Evolutionary conservation across 2,329 filamentous ascomycete genomes (phyloP).

Genomic region (Nemania sp.): DNA sequence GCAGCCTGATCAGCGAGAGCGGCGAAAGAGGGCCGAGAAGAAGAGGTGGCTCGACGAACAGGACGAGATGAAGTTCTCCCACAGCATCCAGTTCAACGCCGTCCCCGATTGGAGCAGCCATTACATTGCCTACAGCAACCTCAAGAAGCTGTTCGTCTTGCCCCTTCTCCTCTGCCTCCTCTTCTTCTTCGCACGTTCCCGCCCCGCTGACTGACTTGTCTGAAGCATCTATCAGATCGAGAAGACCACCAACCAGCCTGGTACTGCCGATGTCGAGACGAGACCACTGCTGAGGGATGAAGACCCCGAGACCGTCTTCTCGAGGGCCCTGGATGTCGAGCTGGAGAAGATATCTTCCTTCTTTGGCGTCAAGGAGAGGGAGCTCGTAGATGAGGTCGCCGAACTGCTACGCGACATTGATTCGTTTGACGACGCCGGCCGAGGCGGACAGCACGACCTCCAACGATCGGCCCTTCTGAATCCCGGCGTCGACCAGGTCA

Average conservation of each 20-base stretch:
- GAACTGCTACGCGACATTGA: constrained; percentile 76
- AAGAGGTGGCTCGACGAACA: constrained; percentile 70
- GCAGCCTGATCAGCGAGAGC: constrained; percentile 41
- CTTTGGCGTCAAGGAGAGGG: constrained; percentile 85
- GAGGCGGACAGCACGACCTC: constrained; percentile 45
- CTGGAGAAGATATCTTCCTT: constrained; percentile 94
- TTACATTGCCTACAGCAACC: constrained; percentile 97
- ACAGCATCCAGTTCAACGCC: constrained; percentile 98
- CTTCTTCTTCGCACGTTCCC: not conserved
- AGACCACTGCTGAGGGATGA: constrained; percentile 76
- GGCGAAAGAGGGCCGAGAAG: constrained; percentile 62
- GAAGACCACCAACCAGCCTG: constrained; percentile 73
- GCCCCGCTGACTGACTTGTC: not conserved
- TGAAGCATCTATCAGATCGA: constrained; percentile 91
- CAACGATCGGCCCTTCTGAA: constrained; percentile 34
- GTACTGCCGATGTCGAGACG: constrained; percentile 74
- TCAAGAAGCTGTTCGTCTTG: constrained; percentile 89
- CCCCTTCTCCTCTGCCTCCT: not conserved
- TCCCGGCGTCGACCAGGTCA: constrained; percentile 43
- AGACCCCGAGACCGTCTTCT: constrained; percentile 82
- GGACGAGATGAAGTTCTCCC: constrained; percentile 99
- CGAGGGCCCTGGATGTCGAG: constrained; percentile 80
- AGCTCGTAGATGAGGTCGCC: constrained; percentile 81
- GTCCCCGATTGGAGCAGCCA: constrained; percentile 99
- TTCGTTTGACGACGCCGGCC: constrained; percentile 62